Evolutionary conservation across 495 filamentous ascomycete genomes (phyloP).

Genomic region (Lentithecium fluviatile): DNA sequence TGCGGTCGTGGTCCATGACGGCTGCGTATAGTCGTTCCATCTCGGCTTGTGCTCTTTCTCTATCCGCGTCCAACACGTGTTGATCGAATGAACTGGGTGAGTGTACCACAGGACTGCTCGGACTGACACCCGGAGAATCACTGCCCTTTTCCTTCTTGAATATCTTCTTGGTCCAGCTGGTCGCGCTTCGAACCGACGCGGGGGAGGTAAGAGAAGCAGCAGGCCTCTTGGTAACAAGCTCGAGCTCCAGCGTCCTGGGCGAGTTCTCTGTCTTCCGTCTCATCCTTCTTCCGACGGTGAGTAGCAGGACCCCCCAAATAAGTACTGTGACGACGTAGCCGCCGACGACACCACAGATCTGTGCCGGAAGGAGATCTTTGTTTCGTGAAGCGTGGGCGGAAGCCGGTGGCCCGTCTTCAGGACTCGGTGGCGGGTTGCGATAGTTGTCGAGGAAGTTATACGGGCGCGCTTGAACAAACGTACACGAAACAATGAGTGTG

Average conservation of each 20-base stretch:
- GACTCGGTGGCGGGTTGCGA: slow-evolving; percentile 53
- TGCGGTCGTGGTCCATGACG: slow-evolving; percentile 80
- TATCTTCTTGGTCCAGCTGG: slow-evolving; percentile 44
- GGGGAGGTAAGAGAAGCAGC: slow-evolving; percentile 38
- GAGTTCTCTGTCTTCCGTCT: slow-evolving; percentile 54
- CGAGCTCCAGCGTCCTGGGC: slow-evolving; percentile 50
- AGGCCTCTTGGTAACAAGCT: slow-evolving; percentile 64
- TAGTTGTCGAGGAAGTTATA: slow-evolving; percentile 48
- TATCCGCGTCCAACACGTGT: slow-evolving; percentile 69
- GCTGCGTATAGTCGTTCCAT: slow-evolving; percentile 88
- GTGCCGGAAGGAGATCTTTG: slow-evolving; percentile 61
- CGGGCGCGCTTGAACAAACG: not conserved
- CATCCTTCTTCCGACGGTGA: slow-evolving; percentile 62
- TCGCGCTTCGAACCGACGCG: slow-evolving; percentile 41
- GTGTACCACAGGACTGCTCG: slow-evolving; percentile 37
- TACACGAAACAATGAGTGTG: not conserved
- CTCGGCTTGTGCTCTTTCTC: slow-evolving; percentile 68
- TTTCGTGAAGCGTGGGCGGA: slow-evolving; percentile 58
- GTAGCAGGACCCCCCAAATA: slow-evolving; percentile 63
- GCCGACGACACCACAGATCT: slow-evolving; percentile 76
- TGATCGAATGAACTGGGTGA: slow-evolving; percentile 69
- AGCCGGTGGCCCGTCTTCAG: slow-evolving; percentile 57
- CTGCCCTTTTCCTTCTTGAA: slow-evolving; percentile 38
- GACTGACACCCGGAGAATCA: slow-evolving; percentile 42
- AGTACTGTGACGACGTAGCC: slow-evolving; percentile 74